Evolutionary conservation across 257 asterid genomes (phyloP).

Genomic region (Penstemon davidsonii): DNA sequence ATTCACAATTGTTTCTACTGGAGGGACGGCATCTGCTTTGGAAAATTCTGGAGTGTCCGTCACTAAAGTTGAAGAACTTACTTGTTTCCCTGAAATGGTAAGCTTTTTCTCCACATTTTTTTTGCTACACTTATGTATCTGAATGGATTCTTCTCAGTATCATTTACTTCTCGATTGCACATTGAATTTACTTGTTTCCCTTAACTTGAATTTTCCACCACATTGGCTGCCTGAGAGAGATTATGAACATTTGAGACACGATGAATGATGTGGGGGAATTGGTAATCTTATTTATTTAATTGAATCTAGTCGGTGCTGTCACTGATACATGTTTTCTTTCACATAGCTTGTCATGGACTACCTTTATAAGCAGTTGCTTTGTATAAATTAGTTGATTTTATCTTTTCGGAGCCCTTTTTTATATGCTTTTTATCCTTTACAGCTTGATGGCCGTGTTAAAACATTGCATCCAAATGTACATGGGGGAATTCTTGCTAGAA

Average conservation of each 20-base stretch:
- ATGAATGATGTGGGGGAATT: too few relatives aligned
- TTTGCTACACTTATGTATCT: neutral
- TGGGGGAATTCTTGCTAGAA: conserved; percentile 97
- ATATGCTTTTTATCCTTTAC: conserved; percentile 27
- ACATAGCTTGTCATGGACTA: neutral
- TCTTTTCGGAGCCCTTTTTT: neutral
- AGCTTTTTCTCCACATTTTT: conserved; percentile 16
- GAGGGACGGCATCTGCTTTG: conserved; percentile 88
- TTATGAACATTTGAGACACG: too few relatives aligned
- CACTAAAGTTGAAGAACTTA: conserved; percentile 93
- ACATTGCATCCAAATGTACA: conserved; percentile 89
- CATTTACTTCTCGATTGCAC: too few relatives aligned
- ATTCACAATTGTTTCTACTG: conserved; percentile 89
- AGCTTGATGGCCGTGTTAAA: conserved; percentile 99
- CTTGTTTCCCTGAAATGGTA: conserved; percentile 94
- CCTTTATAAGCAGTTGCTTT: neutral
- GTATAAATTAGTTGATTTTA: neutral
- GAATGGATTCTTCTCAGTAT: too few relatives aligned
- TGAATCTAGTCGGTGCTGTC: too few relatives aligned
- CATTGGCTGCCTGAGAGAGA: too few relatives aligned
- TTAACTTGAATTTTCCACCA: too few relatives aligned
- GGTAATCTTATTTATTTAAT: too few relatives aligned
- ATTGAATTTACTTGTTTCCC: too few relatives aligned
- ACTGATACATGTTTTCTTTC: neutral
- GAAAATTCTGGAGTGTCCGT: conserved; percentile 75